Evolutionary conservation across 148 eudicot genomes (phyloP).

Genomic region (Heliosperma pusillum): DNA sequence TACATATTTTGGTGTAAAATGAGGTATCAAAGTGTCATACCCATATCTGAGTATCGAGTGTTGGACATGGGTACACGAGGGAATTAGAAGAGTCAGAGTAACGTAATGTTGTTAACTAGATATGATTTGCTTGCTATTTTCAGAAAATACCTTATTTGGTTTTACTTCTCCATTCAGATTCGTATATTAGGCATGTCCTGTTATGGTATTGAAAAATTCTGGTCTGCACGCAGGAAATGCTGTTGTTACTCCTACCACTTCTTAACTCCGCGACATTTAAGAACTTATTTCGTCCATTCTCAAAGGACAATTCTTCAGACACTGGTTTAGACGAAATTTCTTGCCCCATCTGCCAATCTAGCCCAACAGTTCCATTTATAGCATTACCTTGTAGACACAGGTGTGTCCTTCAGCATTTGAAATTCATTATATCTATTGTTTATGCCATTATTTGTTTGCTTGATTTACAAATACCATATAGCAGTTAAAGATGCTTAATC

Average conservation of each 20-base stretch:
- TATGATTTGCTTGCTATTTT: not conserved
- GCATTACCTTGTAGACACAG: slow-evolving; percentile 98
- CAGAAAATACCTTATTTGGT: not conserved
- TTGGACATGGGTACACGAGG: no score
- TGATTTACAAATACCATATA: not conserved
- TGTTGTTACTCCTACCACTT: slow-evolving; percentile 92
- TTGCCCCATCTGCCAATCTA: slow-evolving; percentile 85
- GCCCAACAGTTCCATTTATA: slow-evolving; percentile 74
- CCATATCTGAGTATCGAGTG: no score
- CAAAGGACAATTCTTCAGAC: slow-evolving; percentile 68
- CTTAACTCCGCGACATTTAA: slow-evolving; percentile 81
- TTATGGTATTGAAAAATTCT: slow-evolving; percentile 11
- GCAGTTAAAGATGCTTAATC: not conserved
- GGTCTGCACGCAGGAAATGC: slow-evolving; percentile 73
- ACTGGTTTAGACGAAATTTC: slow-evolving; percentile 50
- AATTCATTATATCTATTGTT: not conserved
- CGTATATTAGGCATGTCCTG: no score
- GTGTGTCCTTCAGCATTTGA: slow-evolving; percentile 13
- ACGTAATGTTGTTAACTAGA: not conserved
- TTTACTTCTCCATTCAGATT: not conserved
- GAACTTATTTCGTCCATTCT: slow-evolving; percentile 74
- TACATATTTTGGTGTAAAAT: no score
- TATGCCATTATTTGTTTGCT: slow-evolving; percentile 10
- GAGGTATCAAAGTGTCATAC: no score
- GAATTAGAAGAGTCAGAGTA: no score